Base-by-base conservation (phyloP, 257 asterid genomes). In the Nicotiana attenuata region DNA sequence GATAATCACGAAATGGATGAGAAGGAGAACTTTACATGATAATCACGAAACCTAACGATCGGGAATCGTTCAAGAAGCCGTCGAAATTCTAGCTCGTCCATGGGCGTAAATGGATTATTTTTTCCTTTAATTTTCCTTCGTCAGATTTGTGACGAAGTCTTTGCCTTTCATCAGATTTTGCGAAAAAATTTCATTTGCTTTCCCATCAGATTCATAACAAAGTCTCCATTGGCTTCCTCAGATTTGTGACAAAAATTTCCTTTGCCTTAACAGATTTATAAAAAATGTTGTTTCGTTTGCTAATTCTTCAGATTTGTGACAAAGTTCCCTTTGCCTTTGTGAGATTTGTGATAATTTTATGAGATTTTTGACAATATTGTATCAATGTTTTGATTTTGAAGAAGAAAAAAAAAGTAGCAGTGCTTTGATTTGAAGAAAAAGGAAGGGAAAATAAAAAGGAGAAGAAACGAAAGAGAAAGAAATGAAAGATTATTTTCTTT, bases 31-130 rank as follows among this genome's bases (percentile, higher is more conserved):
- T 69, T 84, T 87, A 93, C 97, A 59, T 83, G 91, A 88, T 83
- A 92, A 91, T 93, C 97, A 60, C 92, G 88, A 66, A 91, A 78
- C 61, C 97, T 92, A 79, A 88, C 92, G 71, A 93, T 85, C 19
- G 97, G 95, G 81, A 93, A 92, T 80, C 90, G 91, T n/a, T 91
- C 92, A 53, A 93, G 91, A 75, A 89, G 71, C 4, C 90, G 91
- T 45, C 89, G 90, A 81, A 93, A 93, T 86, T 93, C 96, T 22
- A 31, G 56, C 82, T 88, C 94, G 71, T 91, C 94, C 90, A 93
- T 93, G 66, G 7, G 6, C 8, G 14, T 24, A 61, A 61, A 57
- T 19, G 11, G 24, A 19, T 57, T 57, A 57, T 19, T 13, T 4
- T 13, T 4, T 17, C 38, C 57, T 10, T 14, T 52, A 14, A 10